Evolutionary conservation across 2,329 filamentous ascomycete genomes (phyloP), one percentile per base, ranked within the genome.

Genomic region (Penicillium fuscoglaucum): DNA sequence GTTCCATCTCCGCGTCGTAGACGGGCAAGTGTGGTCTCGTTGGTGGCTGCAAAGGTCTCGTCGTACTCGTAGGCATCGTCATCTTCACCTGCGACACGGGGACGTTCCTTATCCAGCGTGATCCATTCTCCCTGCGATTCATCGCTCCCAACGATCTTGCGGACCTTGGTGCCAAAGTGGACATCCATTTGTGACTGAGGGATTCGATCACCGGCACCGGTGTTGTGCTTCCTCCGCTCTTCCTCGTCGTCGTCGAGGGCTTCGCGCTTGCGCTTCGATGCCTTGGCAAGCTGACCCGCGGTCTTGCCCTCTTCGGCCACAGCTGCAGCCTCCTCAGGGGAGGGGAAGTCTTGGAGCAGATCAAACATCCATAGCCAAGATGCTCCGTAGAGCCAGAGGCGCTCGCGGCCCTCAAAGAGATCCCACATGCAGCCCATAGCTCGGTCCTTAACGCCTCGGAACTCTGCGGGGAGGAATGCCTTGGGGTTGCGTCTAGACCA

Each of bases 311-410:
- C 65, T 44, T 72, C 66, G 35, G 69, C 60, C 7, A 66, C 65
- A 12, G 64, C 65, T 41, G 59, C 61, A 7, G 65, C 60, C 31
- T 70, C 70, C 26, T 73, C 74, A 4, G 74, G 68, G 10, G 75
- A 71, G 0, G 77, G 72, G 49, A 95, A 82, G 72, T 96, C 89
- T 68, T 84, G 83, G 21, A 84, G 84, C 31, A 96, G 79, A 72
- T 98, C 92, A 60, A 99, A 85, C 93, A 98, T 98, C 78, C 90
- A 92, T 26, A 99, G 76, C 83, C 92, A 98, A 1, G 85, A 87
- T 41, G 86, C 84, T 7, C 93, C 93, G 69, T 96, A 97, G 21
- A 98, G 78, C 91, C 93, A 98, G 8, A 93, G 76, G 15, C 93
- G 84, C 47, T 86, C 79, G n/a, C 78, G 77, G 8, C 66, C 64